Evolutionary conservation across 129 eudicot genomes (phyloP).

Genomic region (carrot (Daucus carota)): DNA sequence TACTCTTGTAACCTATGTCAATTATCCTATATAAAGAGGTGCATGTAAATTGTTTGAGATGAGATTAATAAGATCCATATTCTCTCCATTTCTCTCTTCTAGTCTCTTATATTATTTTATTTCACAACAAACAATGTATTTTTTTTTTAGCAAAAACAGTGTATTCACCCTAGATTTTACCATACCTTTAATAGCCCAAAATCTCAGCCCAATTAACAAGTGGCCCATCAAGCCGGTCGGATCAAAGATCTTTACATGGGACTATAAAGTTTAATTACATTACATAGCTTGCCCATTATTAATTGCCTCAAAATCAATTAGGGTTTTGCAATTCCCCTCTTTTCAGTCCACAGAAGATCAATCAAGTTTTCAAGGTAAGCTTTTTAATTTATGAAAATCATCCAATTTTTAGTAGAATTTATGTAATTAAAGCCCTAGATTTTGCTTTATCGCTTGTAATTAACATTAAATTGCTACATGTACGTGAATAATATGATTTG

Average conservation of each 20-base stretch:
- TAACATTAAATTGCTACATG: not conserved
- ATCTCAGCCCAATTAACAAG: not conserved
- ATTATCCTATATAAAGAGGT: no score
- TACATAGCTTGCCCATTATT: not conserved
- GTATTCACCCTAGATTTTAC: no score
- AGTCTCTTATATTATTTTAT: no score
- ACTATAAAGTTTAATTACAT: not conserved
- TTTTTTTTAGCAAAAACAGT: no score
- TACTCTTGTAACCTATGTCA: no score
- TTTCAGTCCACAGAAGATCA: not conserved
- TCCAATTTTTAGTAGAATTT: not conserved
- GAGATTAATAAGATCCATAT: no score
- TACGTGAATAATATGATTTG: not conserved
- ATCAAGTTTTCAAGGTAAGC: not conserved
- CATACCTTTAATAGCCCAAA: not conserved
- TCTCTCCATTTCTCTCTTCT: no score
- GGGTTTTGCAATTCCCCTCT: not conserved
- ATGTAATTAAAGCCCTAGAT: not conserved
- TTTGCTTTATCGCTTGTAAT: not conserved
- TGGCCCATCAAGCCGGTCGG: not conserved
- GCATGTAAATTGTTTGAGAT: no score
- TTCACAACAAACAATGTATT: no score
- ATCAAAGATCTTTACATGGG: not conserved
- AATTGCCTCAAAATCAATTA: not conserved
- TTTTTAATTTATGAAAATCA: not conserved